Base-by-base conservation (phyloP, 2,329 filamentous ascomycete genomes). In the Dactylellina sp. region DNA sequence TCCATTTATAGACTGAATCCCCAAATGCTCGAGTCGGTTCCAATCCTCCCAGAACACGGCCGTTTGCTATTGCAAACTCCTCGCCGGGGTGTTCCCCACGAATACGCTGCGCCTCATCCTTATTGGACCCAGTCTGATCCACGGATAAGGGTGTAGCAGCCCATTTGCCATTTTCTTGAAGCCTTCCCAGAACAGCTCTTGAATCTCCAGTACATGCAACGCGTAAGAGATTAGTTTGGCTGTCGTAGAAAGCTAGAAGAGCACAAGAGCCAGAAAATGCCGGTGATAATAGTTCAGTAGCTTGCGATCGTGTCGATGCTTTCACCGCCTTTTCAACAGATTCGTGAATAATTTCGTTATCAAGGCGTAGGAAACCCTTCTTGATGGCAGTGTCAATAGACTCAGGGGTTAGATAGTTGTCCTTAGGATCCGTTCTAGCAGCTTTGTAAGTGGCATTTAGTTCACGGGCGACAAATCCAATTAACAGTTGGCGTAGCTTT, bases 1-100 rank as follows among this genome's bases (percentile, higher is more conserved):
- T 91, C 95, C 95, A 99, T 82, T 99, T 99, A 84, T 99, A 99
- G 78, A 90, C 89, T 7, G 95, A 94, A 81, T 99, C 95, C 37
- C 95, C 96, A 81, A 99, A 99, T 0, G 96, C 94, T 76, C 95
- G 89, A 16, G 90, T 94, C 2, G 95, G 95, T 81, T 99, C 95
- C 11, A 99, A 85, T 16, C 93, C 91, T 47, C 95, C 95, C 0
- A 99, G 86, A 14, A 99, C 92, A 75, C 95, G 90, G 4, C 95
- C 95, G 77, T 96, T 95, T 46, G 89, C 86, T 42, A 97, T 89
- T 7, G 97, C 95, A 78, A 93, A 86, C 12, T 91, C 89, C 82
- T 99, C 95, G 25, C 90, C 91, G 0, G 95, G 95, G 79, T 99
- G 95, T 78, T 93, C 90, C 76, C 87, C 89, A 35, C 92, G 91